Percentiles rank a stretch among this genome's conserved stretches.
Conservation (phyloP, 2,329 filamentous ascomycete genomes). For the Nothomitra cinnamomea region DNA sequence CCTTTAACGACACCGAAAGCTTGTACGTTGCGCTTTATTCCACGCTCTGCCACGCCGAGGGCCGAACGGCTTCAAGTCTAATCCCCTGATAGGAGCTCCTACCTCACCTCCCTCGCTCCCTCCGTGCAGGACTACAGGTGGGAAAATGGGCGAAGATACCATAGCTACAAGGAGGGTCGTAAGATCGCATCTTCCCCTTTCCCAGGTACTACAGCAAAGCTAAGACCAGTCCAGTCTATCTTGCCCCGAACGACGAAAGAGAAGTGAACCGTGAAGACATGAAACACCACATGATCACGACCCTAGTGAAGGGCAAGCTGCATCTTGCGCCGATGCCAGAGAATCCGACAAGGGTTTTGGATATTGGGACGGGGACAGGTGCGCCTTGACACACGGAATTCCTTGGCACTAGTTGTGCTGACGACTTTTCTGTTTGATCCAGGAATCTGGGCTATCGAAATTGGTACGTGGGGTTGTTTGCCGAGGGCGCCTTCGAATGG, state of each 20-base stretch:
- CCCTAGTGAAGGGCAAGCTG: background rate
- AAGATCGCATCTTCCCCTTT: background rate
- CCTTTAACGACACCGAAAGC: no score
- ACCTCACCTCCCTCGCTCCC: background rate
- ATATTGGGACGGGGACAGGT: slow-evolving; percentile 2
- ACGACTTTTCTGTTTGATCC: no score
- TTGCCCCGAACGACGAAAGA: slow-evolving; percentile 40
- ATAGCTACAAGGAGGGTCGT: background rate
- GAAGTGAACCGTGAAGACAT: slow-evolving; percentile 34
- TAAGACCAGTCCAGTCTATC: slow-evolving; percentile 24
- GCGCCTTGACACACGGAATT: background rate
- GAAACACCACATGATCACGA: slow-evolving; percentile 30
- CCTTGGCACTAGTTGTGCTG: background rate
- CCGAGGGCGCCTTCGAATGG: background rate
- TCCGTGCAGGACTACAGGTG: background rate
- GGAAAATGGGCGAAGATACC: background rate
- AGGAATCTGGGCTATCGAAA: no score
- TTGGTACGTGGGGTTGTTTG: no score
- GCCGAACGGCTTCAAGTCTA: no score
- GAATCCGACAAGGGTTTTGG: background rate
- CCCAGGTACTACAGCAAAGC: background rate
- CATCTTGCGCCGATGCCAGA: background rate
- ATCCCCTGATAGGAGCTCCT: no score
- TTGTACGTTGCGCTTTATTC: no score
- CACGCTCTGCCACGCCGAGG: no score